Base-by-base conservation (phyloP, 257 asterid species). In the Lantana camara region DNA sequence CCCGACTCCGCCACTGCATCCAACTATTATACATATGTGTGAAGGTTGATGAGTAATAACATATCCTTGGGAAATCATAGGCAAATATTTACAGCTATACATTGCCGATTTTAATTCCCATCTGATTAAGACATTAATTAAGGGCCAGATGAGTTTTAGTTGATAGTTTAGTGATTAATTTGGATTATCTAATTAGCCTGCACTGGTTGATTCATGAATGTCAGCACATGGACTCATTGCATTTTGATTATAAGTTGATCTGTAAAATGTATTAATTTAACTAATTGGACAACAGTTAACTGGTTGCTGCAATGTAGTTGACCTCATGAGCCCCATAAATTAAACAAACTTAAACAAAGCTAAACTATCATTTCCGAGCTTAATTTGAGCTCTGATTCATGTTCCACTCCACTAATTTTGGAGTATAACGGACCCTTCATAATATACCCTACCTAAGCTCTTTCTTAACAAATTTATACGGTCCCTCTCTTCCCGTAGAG, bases 211-310 rank as follows among this genome's bases (percentile, higher is more conserved):
- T 64, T 61, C 75, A 70, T 75, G 76, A 56, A 71, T 71, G 71
- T 64, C 60, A 35, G 73, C 83, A 78, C 80, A 74, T 78, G 83
- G 68, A 40, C 34, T 15, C 47, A 37, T 5, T n/a, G 17, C 44
- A 55, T 40, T 71, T 71, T 65, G 54, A 46, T 61, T 51, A 35
- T 69, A 37, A 55, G 48, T 69, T 65, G 60, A 69, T 77, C 50
- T 60, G 63, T 60, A 17, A 77, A 40, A 41, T 29, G 20, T 42
- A 40, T 30, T 57, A 24, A 40, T 4, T 61, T 9, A 9, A 27
- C 29, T 12, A 12, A 27, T 16, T 14, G 17, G 15, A 44, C 50
- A 15, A 6, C 9, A n/a, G 32, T 45, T 56, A 16, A 63, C 56
- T 57, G 8, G 23, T 48, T 35, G 58, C 8, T 51, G 32, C 24